Evolutionary conservation across 31 red algal species (phyloP).

Genomic region (Pterothamnion heteromorphum): DNA sequence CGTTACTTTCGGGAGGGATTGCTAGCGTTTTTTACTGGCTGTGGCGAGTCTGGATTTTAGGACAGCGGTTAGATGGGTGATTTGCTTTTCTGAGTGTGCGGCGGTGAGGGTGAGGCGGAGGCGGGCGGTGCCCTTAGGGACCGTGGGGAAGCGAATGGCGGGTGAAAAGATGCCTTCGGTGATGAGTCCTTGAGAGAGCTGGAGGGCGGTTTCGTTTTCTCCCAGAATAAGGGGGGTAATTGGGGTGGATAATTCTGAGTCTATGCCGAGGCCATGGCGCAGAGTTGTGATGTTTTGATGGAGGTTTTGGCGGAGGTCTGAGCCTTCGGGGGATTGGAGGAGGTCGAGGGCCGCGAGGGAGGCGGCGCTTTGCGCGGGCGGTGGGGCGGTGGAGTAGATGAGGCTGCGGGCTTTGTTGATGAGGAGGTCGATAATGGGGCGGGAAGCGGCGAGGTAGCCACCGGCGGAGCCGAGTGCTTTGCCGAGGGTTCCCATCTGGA

Average conservation of each 20-base stretch:
- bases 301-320: background rate
- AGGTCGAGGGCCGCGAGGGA: background rate
- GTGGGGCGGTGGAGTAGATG: background rate
- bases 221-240: constrained; percentile 12
- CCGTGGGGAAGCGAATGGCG: background rate
- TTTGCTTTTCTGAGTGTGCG: background rate
- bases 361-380: background rate
- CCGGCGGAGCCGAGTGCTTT: constrained; percentile 61
- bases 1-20: too few relatives aligned
- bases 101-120: background rate
- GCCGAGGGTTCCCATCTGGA: constrained; percentile 52
- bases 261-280: background rate
- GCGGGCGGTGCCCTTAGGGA: background rate
- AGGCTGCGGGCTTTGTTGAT: background rate
- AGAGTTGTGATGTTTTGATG: background rate
- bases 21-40: too few relatives aligned
- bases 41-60: too few relatives aligned
- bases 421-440: constrained; percentile 37
- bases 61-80: background rate
- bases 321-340: background rate
- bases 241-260: background rate
- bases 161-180: background rate
- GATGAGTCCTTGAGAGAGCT: background rate
- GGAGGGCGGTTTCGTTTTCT: background rate
- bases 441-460: constrained; percentile 55